Evolutionary conservation across 257 asterid species (phyloP).

Genomic region (Phtheirospermum japonicum): DNA sequence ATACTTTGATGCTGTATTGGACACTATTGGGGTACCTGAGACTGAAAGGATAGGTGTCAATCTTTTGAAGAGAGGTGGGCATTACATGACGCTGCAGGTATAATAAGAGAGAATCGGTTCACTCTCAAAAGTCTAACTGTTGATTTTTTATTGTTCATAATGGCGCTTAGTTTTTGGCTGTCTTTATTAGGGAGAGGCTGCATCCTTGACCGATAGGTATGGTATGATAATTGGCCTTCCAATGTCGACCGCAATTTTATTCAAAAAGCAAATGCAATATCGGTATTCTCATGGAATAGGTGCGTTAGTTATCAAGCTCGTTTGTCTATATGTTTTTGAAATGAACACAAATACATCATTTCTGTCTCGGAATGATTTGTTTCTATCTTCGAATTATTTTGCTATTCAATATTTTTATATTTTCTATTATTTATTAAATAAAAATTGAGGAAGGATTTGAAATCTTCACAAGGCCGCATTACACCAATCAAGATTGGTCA

Average conservation of each 20-base stretch:
- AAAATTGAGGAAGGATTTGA: too few species aligned
- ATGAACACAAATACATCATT: background rate
- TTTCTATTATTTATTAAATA: background rate
- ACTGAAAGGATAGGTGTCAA: constrained; percentile 72
- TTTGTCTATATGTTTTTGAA: background rate
- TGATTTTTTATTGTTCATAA: background rate
- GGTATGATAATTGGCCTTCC: constrained; percentile 84
- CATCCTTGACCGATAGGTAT: constrained; percentile 69
- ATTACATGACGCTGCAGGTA: constrained; percentile 98
- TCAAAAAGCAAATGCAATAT: constrained; percentile 74
- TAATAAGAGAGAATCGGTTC: background rate
- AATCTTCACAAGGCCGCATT: too few species aligned
- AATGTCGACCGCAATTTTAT: constrained; percentile 58
- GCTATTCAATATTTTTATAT: background rate
- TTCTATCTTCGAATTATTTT: background rate
- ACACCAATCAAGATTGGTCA: too few species aligned
- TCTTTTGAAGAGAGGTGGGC: constrained; percentile 90
- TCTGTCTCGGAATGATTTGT: background rate
- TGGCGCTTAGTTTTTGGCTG: constrained; percentile 17
- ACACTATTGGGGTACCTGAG: constrained; percentile 85
- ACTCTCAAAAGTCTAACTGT: background rate
- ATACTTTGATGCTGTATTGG: constrained; percentile 87
- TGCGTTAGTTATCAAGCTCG: constrained; percentile 21
- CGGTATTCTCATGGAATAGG: constrained; percentile 87
- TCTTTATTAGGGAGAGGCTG: constrained; percentile 84